Conservation (phyloP, 202 grass and related monocot genomes). For the Schoenoplectus tabernaemontani region DNA sequence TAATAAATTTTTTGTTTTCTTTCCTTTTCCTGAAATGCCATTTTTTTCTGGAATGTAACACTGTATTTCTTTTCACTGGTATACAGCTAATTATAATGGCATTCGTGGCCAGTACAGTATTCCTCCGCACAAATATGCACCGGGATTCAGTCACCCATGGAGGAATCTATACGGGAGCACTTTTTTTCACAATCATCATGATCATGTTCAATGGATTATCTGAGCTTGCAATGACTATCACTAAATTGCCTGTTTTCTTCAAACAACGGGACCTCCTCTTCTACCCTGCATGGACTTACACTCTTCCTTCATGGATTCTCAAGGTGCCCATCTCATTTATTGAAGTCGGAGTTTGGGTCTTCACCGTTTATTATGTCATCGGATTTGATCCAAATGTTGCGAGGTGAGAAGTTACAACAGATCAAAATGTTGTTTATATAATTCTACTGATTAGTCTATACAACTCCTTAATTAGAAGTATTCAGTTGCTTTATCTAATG, state of each 20-base stretch:
- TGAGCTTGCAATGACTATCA: constrained; percentile 65
- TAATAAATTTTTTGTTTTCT: not conserved
- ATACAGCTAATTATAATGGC: constrained; percentile 73
- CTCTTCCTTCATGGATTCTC: constrained; percentile 77
- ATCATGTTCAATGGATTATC: constrained; percentile 86
- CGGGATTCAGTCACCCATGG: constrained; percentile 24
- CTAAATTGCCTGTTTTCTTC: constrained; percentile 90
- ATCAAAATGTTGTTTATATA: constrained; percentile 7
- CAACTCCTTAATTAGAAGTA: not conserved
- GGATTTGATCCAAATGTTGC: constrained; percentile 71
- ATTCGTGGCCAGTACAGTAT: constrained; percentile 65
- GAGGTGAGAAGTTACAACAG: constrained; percentile 42
- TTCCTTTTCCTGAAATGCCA: not conserved
- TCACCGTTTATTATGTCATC: constrained; percentile 77
- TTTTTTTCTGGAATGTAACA: not conserved
- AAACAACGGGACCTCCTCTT: constrained; percentile 93
- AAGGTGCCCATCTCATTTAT: constrained; percentile 83
- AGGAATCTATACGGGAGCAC: constrained; percentile 59
- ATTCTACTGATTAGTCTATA: not conserved
- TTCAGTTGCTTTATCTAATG: not conserved
- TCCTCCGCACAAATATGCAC: constrained; percentile 75
- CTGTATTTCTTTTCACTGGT: constrained; percentile 2
- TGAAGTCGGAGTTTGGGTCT: constrained; percentile 78
- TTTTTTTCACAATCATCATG: constrained; percentile 58
- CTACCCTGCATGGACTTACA: constrained; percentile 89